These are phyloP conservation scores for Globisporangium middletonii DNA, from an alignment of 352 stramenopile genomes.

Conservation along the genomic window DNA sequence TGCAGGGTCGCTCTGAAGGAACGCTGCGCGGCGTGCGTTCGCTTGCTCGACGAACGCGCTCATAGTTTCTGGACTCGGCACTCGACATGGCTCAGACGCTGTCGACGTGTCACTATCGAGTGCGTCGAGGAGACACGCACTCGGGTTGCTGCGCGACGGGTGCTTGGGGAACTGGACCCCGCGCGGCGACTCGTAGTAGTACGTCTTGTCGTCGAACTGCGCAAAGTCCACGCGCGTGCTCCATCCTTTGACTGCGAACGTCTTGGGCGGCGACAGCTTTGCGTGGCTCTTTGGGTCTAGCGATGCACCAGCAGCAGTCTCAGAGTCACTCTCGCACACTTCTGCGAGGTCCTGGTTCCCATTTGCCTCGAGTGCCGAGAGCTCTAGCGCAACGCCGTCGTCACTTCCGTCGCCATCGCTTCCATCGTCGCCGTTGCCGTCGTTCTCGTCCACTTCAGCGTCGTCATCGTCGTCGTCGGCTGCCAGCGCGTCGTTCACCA, in stretches of 20 bases:
- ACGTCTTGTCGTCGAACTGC: constrained; percentile 9
- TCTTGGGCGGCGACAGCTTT: constrained; percentile 5
- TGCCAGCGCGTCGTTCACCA: constrained; percentile 1
- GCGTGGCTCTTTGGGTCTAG: not conserved
- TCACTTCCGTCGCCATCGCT: constrained; percentile 34
- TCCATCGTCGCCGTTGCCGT: constrained; percentile 31
- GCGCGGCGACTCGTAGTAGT: constrained; percentile 11
- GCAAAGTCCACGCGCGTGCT: constrained; percentile 1
- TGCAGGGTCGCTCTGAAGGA: constrained; percentile 29
- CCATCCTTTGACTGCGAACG: constrained; percentile 4
- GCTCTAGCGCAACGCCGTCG: constrained; percentile 14
- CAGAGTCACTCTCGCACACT: not conserved
- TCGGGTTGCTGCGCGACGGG: constrained; percentile 8
- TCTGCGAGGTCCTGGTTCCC: not conserved
- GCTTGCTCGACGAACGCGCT: constrained; percentile 24
- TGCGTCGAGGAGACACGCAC: not conserved
- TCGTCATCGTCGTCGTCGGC: constrained; percentile 8
- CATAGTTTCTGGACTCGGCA: constrained; percentile 9
- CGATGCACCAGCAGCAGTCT: not conserved
- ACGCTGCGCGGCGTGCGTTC: constrained; percentile 16
- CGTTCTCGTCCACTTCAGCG: constrained; percentile 8
- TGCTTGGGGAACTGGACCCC: constrained; percentile 22
- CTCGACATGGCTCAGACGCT: constrained; percentile 15
- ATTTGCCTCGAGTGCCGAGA: not conserved
- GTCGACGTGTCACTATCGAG: too few species aligned